Conservation (phyloP, 2,329 filamentous ascomycete genomes). For the Pezicula radicicola region DNA sequence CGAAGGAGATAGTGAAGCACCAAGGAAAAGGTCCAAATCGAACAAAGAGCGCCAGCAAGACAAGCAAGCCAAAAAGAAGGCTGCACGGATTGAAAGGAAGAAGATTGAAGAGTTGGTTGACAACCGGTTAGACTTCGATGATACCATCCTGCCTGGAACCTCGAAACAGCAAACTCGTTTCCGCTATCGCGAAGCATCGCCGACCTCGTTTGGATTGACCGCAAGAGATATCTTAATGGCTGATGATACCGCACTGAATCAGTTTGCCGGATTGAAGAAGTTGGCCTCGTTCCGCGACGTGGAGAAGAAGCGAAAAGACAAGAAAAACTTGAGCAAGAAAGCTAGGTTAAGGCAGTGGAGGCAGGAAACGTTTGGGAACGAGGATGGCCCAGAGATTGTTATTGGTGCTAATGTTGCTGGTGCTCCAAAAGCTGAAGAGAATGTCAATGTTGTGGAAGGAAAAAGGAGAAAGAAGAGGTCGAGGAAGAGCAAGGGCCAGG, state of each 20-base stretch:
- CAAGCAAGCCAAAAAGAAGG: conserved; percentile 58
- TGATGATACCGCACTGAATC: conserved; percentile 82
- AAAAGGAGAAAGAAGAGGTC: conserved; percentile 51
- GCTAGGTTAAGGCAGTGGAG: conserved; percentile 85
- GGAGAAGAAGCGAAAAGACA: conserved; percentile 86
- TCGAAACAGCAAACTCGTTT: conserved; percentile 59
- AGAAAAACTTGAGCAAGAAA: conserved; percentile 90
- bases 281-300: conserved; percentile 83
- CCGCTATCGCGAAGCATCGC: conserved; percentile 92
- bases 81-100: conserved; percentile 75
- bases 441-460: conserved; percentile 32
- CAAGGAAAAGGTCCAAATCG: conserved; percentile 56
- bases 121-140: conserved; percentile 70
- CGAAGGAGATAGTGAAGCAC: conserved; percentile 28
- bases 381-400: conserved; percentile 32
- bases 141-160: conserved; percentile 44
- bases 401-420: conserved; percentile 18
- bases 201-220: conserved; percentile 85
- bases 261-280: conserved; percentile 93
- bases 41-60: conserved; percentile 58
- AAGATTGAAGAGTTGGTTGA: conserved; percentile 87
- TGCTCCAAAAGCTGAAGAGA: conserved; percentile 18
- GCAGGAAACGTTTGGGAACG: conserved; percentile 57
- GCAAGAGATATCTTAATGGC: conserved; percentile 86
- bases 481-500: conserved; percentile 30